Base-by-base conservation (phyloP, 1,284 basidiomycete genomes). In the Trichosporon asahii region DNA sequence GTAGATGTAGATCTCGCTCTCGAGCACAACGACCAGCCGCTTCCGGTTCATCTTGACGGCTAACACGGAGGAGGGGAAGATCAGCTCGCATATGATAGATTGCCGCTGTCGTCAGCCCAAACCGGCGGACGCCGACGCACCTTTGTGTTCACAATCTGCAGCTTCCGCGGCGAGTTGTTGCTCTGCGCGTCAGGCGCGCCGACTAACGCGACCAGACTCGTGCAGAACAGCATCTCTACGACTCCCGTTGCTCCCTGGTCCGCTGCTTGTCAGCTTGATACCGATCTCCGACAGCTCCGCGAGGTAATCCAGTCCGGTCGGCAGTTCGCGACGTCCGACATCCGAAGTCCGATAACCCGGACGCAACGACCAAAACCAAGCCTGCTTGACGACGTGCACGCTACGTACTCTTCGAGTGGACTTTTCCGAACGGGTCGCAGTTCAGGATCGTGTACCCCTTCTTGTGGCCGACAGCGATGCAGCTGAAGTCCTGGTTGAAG, bases 181-280 rank as follows among this genome's bases (percentile, higher is more conserved):
- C 91, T 91, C 67, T 91, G 90, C 55, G 77, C 79, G 84, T 98
- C 94, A 9, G 93, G 93, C 0, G 94, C 94, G 12, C 96, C 95
- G 31, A 99, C 96, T 44, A 99, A 87, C 0, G 96, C 96, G 67
- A 99, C 94, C 71, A 99, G 88, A 9, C 94, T 97, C 3, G 97
- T 99, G 85, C 95, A 98, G 86, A 99, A 99, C 71, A 99, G 87
- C 96, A 99, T 99, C 84, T 99, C 96, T 12, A 98, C 95, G 72
- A 97, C 95, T 29, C 94, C 94, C 15, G 92, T 89, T 0, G 96
- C 93, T 2, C 95, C 95, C 74, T 97, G 94, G 78, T 91, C 95
- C 75, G 78, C 79, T 82, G 68, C 92, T 15, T 18, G 65, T 49
- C 29, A 55, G 46, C 49, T 29, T 49, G 21, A 40, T 21, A 31